phyloP scores from a whole-genome alignment of 164 flowering plant species.

The Liriodendron chinense region DNA sequence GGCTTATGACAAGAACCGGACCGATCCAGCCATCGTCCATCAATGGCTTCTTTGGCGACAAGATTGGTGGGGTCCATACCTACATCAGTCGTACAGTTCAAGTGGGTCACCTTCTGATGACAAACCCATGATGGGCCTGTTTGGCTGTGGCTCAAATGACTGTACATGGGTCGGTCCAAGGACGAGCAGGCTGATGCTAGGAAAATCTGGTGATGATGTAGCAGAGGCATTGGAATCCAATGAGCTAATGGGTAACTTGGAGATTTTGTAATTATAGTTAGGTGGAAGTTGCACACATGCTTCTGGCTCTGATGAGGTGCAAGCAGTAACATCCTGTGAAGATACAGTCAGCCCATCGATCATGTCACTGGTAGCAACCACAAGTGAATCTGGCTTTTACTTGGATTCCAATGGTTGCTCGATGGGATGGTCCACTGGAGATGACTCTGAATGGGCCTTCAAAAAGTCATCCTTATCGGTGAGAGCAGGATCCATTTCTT shows the following conservation, averaged over 20 bases:
- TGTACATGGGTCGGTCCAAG: too few relatives aligned
- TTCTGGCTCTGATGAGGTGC: conserved; percentile 2
- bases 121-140: too few relatives aligned
- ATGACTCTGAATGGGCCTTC: conserved; percentile 16
- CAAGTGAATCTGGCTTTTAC: background rate
- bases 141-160: too few relatives aligned
- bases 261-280: conserved; percentile 14
- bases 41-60: too few relatives aligned
- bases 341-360: background rate
- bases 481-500: conserved; percentile 5
- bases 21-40: too few relatives aligned
- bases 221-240: conserved; percentile 2
- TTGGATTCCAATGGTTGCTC: conserved; percentile 23
- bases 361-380: background rate
- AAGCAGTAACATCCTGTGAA: background rate
- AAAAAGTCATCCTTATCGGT: conserved; percentile 12
- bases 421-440: conserved; percentile 9
- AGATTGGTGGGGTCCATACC: too few relatives aligned
- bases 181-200: conserved; percentile 18
- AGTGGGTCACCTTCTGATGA: too few relatives aligned
- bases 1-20: too few relatives aligned
- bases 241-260: conserved; percentile 15
- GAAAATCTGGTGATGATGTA: conserved; percentile 10
- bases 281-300: conserved; percentile 4
- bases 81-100: too few relatives aligned